These are phyloP conservation scores for Achaetomium macrosporum DNA, from an alignment of 2,329 filamentous ascomycete species.

Conservation along the genomic window DNA sequence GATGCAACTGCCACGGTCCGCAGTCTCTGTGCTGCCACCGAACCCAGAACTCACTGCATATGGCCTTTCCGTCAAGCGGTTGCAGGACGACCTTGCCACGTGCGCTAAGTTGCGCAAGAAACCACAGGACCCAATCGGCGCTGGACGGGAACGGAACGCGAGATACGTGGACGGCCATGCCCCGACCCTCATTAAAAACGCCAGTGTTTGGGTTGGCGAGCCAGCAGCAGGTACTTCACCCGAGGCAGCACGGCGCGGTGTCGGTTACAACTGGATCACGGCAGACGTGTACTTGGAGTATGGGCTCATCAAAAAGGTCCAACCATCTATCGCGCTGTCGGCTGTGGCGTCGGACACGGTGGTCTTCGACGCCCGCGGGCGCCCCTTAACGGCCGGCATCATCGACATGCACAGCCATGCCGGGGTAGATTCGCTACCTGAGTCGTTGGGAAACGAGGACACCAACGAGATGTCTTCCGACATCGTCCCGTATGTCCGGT, in stretches of 20 bases:
- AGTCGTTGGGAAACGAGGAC: slow-evolving; percentile 49
- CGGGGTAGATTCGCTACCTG: slow-evolving; percentile 53
- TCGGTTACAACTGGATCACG: slow-evolving; percentile 53
- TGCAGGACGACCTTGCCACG: slow-evolving; percentile 48
- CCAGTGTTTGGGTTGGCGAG: slow-evolving; percentile 61
- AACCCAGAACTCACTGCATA: slow-evolving; percentile 25
- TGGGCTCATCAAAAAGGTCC: slow-evolving; percentile 55
- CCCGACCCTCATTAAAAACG: slow-evolving; percentile 60
- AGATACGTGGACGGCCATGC: slow-evolving; percentile 53
- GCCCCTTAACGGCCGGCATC: slow-evolving; percentile 59
- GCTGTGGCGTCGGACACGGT: slow-evolving; percentile 42
- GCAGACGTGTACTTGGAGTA: slow-evolving; percentile 57
- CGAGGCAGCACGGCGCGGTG: slow-evolving; percentile 51
- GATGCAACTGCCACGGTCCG: slow-evolving; percentile 30
- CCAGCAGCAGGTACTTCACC: slow-evolving; percentile 45
- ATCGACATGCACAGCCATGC: slow-evolving; percentile 69
- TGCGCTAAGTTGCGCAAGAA: slow-evolving; percentile 51
- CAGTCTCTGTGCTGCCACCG: neutral
- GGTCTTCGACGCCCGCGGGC: slow-evolving; percentile 53
- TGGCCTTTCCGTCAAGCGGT: slow-evolving; percentile 45
- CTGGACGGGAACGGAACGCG: slow-evolving; percentile 53
- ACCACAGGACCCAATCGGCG: slow-evolving; percentile 50
- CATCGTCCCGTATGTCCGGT: slow-evolving; percentile 62
- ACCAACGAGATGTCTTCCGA: slow-evolving; percentile 58
- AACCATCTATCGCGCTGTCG: slow-evolving; percentile 36